Evolutionary conservation across 2,329 filamentous ascomycete species (phyloP).

Genomic region (Fonsecaea multimorphosa): DNA sequence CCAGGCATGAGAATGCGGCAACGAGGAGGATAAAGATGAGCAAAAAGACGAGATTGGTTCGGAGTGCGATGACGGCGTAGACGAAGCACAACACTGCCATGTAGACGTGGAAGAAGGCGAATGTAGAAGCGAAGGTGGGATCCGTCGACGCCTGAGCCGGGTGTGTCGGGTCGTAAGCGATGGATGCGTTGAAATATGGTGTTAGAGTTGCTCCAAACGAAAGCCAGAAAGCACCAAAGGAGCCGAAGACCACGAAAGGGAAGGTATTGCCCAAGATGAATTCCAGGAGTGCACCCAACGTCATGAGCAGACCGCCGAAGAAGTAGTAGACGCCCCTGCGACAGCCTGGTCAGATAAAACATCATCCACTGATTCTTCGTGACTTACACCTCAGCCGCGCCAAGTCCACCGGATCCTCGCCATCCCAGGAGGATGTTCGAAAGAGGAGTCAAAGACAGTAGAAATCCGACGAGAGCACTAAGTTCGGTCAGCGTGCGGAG

Average conservation of each 20-base stretch:
- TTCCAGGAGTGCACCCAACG: conserved; percentile 45
- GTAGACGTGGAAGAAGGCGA: conserved; percentile 67
- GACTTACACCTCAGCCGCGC: conserved; percentile 47
- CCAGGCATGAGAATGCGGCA: conserved; percentile 64
- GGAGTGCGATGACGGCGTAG: conserved; percentile 71
- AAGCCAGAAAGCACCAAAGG: conserved; percentile 59
- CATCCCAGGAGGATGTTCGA: conserved; percentile 65
- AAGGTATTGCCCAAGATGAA: conserved; percentile 57
- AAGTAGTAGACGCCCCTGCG: conserved; percentile 44
- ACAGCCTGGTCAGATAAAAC: background rate
- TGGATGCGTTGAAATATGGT: conserved; percentile 60
- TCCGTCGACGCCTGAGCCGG: conserved; percentile 40
- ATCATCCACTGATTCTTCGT: background rate
- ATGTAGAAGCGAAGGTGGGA: conserved; percentile 38
- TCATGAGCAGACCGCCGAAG: conserved; percentile 46
- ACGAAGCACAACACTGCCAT: conserved; percentile 72
- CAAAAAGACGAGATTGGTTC: conserved; percentile 74
- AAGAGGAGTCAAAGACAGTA: conserved; percentile 61
- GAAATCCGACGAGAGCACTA: conserved; percentile 48
- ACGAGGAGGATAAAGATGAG: conserved; percentile 71
- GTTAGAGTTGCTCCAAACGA: conserved; percentile 62
- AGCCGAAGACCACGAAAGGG: conserved; percentile 62
- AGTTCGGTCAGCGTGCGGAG: conserved; percentile 15
- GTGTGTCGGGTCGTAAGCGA: conserved; percentile 42
- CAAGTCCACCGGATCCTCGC: conserved; percentile 61